Evolutionary conservation across 345 rosid species (phyloP).

Genomic region (Mallotus nudiflorus): DNA sequence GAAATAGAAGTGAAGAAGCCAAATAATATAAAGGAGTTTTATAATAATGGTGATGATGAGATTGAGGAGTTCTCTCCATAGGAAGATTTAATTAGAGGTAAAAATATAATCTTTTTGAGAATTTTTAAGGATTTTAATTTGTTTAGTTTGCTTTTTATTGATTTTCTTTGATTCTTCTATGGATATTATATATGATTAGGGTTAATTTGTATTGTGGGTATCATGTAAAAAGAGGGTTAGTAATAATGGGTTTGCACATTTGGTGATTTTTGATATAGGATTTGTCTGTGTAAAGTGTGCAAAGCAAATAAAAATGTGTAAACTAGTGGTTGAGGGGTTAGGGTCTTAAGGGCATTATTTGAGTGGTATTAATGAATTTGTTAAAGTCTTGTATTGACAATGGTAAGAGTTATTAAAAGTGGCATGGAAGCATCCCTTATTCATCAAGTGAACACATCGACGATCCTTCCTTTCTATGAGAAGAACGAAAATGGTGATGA

Average conservation of each 20-base stretch:
- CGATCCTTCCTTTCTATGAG: slow-evolving; percentile 8
- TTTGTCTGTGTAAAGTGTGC: not conserved
- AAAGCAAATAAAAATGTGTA: no score
- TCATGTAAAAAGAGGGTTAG: not conserved
- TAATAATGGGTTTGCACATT: no score
- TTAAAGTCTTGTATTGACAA: no score
- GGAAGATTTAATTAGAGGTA: slow-evolving; percentile 47
- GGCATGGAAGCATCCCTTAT: not conserved
- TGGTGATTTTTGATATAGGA: not conserved
- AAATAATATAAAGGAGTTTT: slow-evolving; percentile 18
- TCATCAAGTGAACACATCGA: no score
- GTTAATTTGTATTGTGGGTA: not conserved
- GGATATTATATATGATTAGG: not conserved
- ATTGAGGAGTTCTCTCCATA: slow-evolving; percentile 80
- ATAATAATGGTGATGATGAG: slow-evolving; percentile 56
- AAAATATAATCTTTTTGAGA: not conserved
- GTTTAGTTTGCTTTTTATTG: not conserved
- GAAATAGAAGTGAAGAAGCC: slow-evolving; percentile 14
- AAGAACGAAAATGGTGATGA: slow-evolving; percentile 63
- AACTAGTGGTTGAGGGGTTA: no score
- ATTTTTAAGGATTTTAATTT: not conserved
- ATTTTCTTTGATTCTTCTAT: not conserved
- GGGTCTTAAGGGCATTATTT: no score
- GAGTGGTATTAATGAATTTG: no score
- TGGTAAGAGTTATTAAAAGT: not conserved